Percentiles rank a stretch among this genome's conserved stretches.
These are phyloP conservation scores for Cladosporium colombiae DNA, from an alignment of 2,329 filamentous ascomycete genomes.

Conservation along the genomic window DNA sequence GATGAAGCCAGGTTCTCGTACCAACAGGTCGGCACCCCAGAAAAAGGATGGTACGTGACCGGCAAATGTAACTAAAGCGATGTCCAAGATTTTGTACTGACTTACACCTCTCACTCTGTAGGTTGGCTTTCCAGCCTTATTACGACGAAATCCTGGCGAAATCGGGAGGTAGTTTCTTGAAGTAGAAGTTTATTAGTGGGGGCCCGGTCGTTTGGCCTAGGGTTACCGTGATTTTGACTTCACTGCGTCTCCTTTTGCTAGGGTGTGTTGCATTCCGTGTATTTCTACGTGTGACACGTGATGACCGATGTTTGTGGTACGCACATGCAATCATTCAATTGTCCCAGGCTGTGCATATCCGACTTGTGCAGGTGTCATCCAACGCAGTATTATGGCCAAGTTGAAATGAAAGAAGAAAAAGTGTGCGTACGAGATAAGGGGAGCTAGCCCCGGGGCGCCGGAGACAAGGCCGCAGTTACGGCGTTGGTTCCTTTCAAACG, in stretches of 20 bases:
- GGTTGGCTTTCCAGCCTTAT: conserved; percentile 53
- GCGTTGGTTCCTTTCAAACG: conserved; percentile 2
- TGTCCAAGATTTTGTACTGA: not conserved
- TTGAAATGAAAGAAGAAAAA: not conserved
- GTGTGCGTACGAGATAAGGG: not conserved
- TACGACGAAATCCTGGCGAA: conserved; percentile 56
- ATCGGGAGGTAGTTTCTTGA: conserved; percentile 53
- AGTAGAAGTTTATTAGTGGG: conserved; percentile 26
- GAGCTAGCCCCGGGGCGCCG: not conserved
- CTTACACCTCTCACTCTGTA: conserved; percentile 32
- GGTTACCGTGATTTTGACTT: not conserved
- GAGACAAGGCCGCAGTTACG: not conserved
- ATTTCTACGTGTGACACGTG: not conserved
- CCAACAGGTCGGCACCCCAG: conserved; percentile 47
- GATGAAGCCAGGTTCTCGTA: conserved; percentile 44
- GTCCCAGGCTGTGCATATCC: not conserved
- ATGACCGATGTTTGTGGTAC: not conserved
- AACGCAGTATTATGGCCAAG: not conserved
- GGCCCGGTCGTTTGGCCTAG: not conserved
- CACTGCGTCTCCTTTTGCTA: not conserved
- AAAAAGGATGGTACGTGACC: conserved; percentile 49
- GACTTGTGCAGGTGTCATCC: not conserved
- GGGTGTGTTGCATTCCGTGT: not conserved
- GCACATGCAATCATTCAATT: not conserved
- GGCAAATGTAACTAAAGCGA: not conserved